Conservation (phyloP, 1,139 yeast genomes). For the Candida freyschussii region DNA sequence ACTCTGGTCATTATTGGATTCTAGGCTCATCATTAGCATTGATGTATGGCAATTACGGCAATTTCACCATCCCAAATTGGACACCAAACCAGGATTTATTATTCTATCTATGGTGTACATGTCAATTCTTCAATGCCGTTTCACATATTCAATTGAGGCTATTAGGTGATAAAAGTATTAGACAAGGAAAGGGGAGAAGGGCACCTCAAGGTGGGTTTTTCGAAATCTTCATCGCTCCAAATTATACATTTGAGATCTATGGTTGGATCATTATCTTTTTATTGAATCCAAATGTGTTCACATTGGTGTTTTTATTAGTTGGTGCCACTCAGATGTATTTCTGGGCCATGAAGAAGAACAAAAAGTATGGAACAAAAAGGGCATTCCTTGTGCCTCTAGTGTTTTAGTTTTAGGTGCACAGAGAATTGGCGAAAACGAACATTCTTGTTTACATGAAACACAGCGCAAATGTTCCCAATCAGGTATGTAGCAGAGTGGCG, state of each 20-base stretch:
- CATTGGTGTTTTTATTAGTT: constrained; percentile 63
- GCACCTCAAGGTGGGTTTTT: constrained; percentile 42
- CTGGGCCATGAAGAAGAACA: constrained; percentile 63
- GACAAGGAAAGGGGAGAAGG: constrained; percentile 35
- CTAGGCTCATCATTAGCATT: constrained; percentile 73
- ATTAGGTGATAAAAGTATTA: constrained; percentile 32
- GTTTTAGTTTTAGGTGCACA: too few species aligned
- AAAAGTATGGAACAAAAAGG: constrained; percentile 37
- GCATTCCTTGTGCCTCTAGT: constrained; percentile 35
- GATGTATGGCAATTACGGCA: constrained; percentile 65
- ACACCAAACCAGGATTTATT: constrained; percentile 23
- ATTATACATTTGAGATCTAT: constrained; percentile 81
- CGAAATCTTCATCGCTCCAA: constrained; percentile 51
- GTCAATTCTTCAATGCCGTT: constrained; percentile 67
- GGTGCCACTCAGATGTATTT: constrained; percentile 70
- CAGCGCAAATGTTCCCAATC: too few species aligned
- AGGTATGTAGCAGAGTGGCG: too few species aligned
- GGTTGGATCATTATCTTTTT: constrained; percentile 69
- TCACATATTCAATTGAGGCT: constrained; percentile 49
- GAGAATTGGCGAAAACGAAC: too few species aligned
- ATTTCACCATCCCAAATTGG: constrained; percentile 24
- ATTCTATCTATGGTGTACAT: constrained; percentile 51
- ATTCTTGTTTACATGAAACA: too few species aligned
- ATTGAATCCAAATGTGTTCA: constrained; percentile 72
- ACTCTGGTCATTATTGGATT: constrained; percentile 87